phyloP scores from a whole-genome alignment of 1,284 basidiomycete species.

The Malassezia arunalokei region DNA sequence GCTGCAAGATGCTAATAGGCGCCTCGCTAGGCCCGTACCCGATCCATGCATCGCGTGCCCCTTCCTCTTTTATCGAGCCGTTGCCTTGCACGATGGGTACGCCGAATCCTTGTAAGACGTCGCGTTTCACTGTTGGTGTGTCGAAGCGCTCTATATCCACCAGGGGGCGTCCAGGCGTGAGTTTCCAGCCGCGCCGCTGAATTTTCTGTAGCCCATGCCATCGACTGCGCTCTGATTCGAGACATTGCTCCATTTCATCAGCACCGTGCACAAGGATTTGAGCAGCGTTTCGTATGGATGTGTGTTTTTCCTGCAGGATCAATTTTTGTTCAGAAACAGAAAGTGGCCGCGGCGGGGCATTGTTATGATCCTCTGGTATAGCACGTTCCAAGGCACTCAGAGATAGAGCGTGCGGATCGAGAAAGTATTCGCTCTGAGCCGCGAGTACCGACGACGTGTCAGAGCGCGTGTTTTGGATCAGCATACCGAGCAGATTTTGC shows the following conservation, averaged over 20 bases:
- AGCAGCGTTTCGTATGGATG: slow-evolving; percentile 19
- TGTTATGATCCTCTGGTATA: slow-evolving; percentile 7
- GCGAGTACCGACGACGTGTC: background rate
- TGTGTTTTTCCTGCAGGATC: slow-evolving; percentile 21
- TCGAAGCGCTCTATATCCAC: slow-evolving; percentile 30
- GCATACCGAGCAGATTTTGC: slow-evolving; percentile 30
- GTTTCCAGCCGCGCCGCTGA: slow-evolving; percentile 26
- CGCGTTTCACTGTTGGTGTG: background rate
- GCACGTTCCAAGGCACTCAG: slow-evolving; percentile 3
- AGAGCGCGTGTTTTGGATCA: slow-evolving; percentile 17
- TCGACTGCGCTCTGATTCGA: slow-evolving; percentile 19
- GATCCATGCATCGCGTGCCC: slow-evolving; percentile 37
- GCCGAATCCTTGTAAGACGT: slow-evolving; percentile 24
- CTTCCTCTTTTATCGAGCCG: slow-evolving; percentile 31
- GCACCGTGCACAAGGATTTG: slow-evolving; percentile 24
- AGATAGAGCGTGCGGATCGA: slow-evolving; percentile 10
- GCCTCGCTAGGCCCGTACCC: slow-evolving; percentile 33
- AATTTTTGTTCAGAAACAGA: slow-evolving; percentile 17
- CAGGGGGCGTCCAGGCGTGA: slow-evolving; percentile 30
- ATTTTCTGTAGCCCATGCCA: slow-evolving; percentile 25
- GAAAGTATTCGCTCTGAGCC: slow-evolving; percentile 12
- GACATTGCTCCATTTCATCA: slow-evolving; percentile 17
- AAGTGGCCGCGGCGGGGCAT: slow-evolving; percentile 10
- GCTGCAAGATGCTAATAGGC: slow-evolving; percentile 17
- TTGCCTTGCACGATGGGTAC: slow-evolving; percentile 26